These are phyloP conservation scores for Heracleum sosnowskyi DNA, from an alignment of 129 eudicot genomes.

Conservation along the genomic window DNA sequence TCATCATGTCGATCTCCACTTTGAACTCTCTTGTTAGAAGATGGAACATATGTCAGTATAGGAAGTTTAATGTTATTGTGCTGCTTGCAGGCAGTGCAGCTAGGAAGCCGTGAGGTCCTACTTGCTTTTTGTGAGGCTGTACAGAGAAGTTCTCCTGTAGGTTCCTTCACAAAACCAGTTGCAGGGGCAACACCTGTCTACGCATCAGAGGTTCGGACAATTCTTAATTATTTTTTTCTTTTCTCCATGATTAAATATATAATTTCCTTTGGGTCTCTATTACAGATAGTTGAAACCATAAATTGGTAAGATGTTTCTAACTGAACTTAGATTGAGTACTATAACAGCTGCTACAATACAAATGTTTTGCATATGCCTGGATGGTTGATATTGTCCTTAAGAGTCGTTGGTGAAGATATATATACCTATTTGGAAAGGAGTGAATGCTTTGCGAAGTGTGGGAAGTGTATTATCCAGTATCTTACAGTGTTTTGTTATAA, in stretches of 20 bases:
- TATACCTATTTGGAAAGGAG: not conserved
- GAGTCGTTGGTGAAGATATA: not conserved
- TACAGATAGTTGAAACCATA: not conserved
- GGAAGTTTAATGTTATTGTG: constrained; percentile 3
- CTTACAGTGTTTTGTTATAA: not conserved
- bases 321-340: not conserved
- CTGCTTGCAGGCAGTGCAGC: constrained; percentile 70
- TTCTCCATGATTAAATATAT: not conserved
- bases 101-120: constrained; percentile 71
- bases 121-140: constrained; percentile 98
- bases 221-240: not conserved
- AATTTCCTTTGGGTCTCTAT: not conserved
- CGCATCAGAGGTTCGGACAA: constrained; percentile 73
- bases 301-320: not conserved
- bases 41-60: not conserved
- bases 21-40: not conserved
- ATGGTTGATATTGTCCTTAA: not conserved
- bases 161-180: constrained; percentile 79
- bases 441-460: not conserved
- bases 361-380: not conserved
- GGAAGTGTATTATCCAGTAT: not conserved
- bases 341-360: not conserved
- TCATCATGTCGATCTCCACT: not conserved
- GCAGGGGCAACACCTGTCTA: constrained; percentile 91
- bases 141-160: constrained; percentile 91